Conservation (phyloP, 1,139 yeast species). For the Debaryomyces fabryi region DNA sequence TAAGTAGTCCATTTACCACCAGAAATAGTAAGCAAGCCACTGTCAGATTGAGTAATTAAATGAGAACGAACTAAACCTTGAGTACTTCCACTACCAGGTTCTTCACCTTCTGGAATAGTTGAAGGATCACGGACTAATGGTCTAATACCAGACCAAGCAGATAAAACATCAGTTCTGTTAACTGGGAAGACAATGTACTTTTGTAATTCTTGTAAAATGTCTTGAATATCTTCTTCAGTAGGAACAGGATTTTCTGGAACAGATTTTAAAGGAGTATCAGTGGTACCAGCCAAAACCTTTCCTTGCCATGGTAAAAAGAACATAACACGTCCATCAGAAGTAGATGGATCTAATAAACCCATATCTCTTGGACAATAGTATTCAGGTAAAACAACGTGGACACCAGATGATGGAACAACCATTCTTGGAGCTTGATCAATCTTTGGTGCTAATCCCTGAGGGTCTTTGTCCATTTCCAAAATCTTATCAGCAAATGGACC, state of each 20-base stretch:
- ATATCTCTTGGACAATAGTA: conserved; percentile 86
- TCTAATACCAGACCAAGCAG: conserved; percentile 97
- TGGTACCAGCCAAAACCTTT: conserved; percentile 93
- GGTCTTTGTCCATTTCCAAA: conserved; percentile 82
- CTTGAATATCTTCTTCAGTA: conserved; percentile 85
- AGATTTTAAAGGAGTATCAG: conserved; percentile 77
- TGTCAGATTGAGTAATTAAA: conserved; percentile 68
- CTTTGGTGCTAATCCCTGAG: conserved; percentile 64
- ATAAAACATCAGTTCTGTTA: conserved; percentile 83
- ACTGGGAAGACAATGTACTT: conserved; percentile 90
- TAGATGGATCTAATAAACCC: conserved; percentile 90
- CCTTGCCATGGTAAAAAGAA: conserved; percentile 99
- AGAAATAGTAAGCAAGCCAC: conserved; percentile 83
- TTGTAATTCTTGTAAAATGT: conserved; percentile 83
- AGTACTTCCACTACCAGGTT: conserved; percentile 48
- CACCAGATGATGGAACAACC: conserved; percentile 96
- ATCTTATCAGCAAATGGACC: conserved; percentile 90
- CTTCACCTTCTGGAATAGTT: conserved; percentile 50
- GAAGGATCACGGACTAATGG: conserved; percentile 92
- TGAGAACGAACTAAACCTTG: conserved; percentile 93
- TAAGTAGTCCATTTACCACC: conserved; percentile 99
- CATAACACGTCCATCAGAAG: conserved; percentile 95
- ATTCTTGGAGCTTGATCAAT: conserved; percentile 58
- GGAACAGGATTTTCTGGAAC: conserved; percentile 88
- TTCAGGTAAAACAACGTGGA: conserved; percentile 89